Conservation (phyloP, 164 flowering plant genomes). For the Cinnamomum micranthum region DNA sequence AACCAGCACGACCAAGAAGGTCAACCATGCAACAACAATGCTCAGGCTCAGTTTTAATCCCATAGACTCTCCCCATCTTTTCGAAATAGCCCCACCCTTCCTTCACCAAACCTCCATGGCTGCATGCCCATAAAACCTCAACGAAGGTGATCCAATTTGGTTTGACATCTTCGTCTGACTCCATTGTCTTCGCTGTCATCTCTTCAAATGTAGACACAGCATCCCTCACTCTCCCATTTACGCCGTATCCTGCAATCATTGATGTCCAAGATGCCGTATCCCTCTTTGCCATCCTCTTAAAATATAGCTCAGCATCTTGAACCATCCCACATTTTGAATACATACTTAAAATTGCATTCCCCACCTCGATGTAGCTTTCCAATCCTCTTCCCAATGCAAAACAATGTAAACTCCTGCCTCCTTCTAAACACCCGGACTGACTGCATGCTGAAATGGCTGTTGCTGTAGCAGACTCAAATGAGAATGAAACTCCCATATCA, state of each 20-base stretch:
- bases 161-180: neutral
- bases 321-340: conserved; percentile 18
- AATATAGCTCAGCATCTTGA: conserved; percentile 10
- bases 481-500: neutral
- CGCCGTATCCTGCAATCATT: conserved; percentile 19
- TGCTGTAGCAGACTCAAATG: conserved; percentile 7
- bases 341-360: conserved; percentile 17
- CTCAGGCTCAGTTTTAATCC: conserved; percentile 2
- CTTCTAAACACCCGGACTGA: conserved; percentile 11
- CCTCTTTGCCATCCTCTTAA: conserved; percentile 9
- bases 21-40: conserved; percentile 21
- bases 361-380: conserved; percentile 1
- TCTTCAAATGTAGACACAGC: conserved; percentile 14
- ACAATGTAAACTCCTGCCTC: conserved; percentile 14
- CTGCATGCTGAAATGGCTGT: conserved; percentile 11
- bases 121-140: conserved; percentile 19
- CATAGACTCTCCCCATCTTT: conserved; percentile 10
- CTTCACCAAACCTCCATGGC: conserved; percentile 20
- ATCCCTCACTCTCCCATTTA: conserved; percentile 13
- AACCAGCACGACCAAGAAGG: conserved; percentile 18
- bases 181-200: conserved; percentile 6
- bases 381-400: conserved; percentile 12
- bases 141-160: conserved; percentile 15
- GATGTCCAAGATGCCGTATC: conserved; percentile 19
- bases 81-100: conserved; percentile 21